Base-by-base conservation (phyloP, 2,329 filamentous ascomycete species). In the Penicillium sp. region DNA sequence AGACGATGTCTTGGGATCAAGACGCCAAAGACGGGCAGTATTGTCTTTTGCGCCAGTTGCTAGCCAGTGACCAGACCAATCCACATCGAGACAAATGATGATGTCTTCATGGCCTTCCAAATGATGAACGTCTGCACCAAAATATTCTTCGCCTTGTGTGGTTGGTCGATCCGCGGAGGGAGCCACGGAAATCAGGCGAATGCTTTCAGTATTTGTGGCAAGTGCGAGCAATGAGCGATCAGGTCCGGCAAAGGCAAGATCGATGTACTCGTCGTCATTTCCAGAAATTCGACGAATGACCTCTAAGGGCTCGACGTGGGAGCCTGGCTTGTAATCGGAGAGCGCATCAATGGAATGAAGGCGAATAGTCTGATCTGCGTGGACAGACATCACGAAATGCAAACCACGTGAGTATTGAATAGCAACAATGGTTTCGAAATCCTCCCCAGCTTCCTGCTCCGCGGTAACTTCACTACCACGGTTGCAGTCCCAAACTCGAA, bases 31-130 rank as follows among this genome's bases (percentile, higher is more conserved):
- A 55, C 87, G 84, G 13, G 91, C 93, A 3, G 87, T 93, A 63
- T 97, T 98, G 67, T 98, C 93, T 71, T 98, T 98, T 24, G 93
- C 88, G 45, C 91, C 93, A 1, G 93, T 97, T 9, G 86, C 91
- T 35, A 98, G 80, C 93, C 93, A 98, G 66, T 93, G 84, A 0
- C 94, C 94, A 8, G 93, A 97, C 89, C 90, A 95, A 70, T 98
- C 93, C 3, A 89, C 84, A 65, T 96, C 90, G 36, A 98, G 75
- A 49, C 90, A 90, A 58, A 98, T 95, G 51, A 98, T 87, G 44
- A 98, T 96, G 58, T 98, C 93, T 43, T 90, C 84, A 59, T 98
- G 93, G 1, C 93, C 93, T 63, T 88, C 88, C 2, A 98, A 76
- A 25, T 93, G 75, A 2, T 84, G 88, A 35, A 95, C 78, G 62